Conservation (phyloP, 352 stramenopile species). For the Pilasporangium apinafurcum region DNA sequence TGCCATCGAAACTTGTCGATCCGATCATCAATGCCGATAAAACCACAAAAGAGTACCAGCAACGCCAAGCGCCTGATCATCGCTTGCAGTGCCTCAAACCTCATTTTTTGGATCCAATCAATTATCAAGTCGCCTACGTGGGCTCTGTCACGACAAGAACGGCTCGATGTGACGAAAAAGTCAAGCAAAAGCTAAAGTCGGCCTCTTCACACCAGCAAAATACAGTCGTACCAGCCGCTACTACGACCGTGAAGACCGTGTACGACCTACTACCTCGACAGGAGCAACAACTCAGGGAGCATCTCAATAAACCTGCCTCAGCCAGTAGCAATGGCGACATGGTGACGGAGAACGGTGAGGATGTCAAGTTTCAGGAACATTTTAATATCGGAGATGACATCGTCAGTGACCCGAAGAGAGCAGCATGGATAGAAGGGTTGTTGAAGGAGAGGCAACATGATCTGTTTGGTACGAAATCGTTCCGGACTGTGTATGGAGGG, state of each 20-base stretch:
- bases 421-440: slow-evolving; percentile 21
- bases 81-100: slow-evolving; percentile 27
- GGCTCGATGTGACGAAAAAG: slow-evolving; percentile 23
- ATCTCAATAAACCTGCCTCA: slow-evolving; percentile 23
- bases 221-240: too few relatives aligned
- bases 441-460: slow-evolving; percentile 6
- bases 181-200: slow-evolving; percentile 1
- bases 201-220: too few relatives aligned
- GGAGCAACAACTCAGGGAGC: slow-evolving; percentile 29
- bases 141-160: slow-evolving; percentile 38
- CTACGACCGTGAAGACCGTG: too few relatives aligned
- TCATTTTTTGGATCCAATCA: slow-evolving; percentile 45
- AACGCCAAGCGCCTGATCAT: slow-evolving; percentile 1
- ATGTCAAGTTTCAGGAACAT: slow-evolving; percentile 2
- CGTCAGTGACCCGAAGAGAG: slow-evolving; percentile 1
- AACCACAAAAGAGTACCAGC: neutral
- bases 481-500: slow-evolving; percentile 47
- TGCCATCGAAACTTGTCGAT: slow-evolving; percentile 38
- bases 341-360: slow-evolving; percentile 1
- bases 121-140: slow-evolving; percentile 60
- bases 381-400: slow-evolving; percentile 1
- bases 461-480: slow-evolving; percentile 4
- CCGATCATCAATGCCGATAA: slow-evolving; percentile 25
- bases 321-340: slow-evolving; percentile 3
- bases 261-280: neutral